These are phyloP conservation scores for Sporopachydermia lactativora DNA, from an alignment of 805 yeast genomes.

Conservation along the genomic window DNA sequence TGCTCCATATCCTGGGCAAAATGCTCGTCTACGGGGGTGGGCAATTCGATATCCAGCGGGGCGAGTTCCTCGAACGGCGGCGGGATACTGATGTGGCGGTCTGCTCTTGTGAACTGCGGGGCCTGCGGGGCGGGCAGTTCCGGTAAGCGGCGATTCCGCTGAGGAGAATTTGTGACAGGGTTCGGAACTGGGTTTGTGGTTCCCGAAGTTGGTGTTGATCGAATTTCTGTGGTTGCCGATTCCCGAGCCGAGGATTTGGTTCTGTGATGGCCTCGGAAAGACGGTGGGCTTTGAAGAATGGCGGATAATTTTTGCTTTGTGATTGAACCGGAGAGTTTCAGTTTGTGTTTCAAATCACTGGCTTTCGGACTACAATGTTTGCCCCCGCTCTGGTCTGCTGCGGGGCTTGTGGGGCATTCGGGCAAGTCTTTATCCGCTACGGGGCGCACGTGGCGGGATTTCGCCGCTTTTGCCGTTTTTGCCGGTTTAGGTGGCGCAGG, in stretches of 20 bases:
- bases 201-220: too few relatives aligned
- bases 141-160: too few relatives aligned
- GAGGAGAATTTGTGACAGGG: too few relatives aligned
- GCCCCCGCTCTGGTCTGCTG: too few relatives aligned
- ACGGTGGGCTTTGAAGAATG: not conserved
- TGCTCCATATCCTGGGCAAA: not conserved
- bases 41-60: not conserved
- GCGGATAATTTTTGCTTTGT: not conserved
- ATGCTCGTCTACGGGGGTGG: conserved; percentile 1
- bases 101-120: not conserved
- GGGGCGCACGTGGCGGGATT: too few relatives aligned
- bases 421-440: too few relatives aligned
- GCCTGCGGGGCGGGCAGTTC: not conserved
- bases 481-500: too few relatives aligned
- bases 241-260: too few relatives aligned
- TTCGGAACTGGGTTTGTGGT: too few relatives aligned
- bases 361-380: not conserved
- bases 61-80: not conserved
- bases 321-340: not conserved
- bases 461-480: too few relatives aligned
- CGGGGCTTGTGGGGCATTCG: too few relatives aligned
- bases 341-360: not conserved
- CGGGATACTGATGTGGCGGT: not conserved
- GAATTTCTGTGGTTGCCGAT: not conserved
- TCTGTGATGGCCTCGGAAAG: too few relatives aligned